Base-by-base conservation (phyloP, 495 filamentous ascomycete genomes). In the Xylaria bambusicola region DNA sequence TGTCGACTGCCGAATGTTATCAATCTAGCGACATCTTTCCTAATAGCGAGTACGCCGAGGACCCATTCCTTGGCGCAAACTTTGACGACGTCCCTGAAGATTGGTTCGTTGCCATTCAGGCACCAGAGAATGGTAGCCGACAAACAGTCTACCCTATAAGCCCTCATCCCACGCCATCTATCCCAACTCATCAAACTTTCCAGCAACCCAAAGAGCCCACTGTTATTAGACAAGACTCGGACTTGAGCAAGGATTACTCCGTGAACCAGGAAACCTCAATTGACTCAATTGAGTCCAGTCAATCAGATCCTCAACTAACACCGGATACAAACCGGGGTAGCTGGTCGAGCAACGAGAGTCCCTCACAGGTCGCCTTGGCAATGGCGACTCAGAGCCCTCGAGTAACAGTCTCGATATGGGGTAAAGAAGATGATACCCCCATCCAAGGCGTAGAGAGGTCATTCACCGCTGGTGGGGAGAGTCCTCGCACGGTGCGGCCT, bases 361-460 rank as follows among this genome's bases (percentile, higher is more conserved):
- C 75, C 29, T 73, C 66, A 5, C 74, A 73, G 5, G 65, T 66
- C 47, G 61, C 67, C 8, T 57, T 73, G 60, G 52, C 66, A 21
- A 77, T 76, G 70, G 67, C 71, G 12, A 63, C 68, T 15, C 74
- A 75, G 29, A 83, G 80, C 57, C 80, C 79, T 2, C 75, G 73
- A 13, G 72, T 82, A 9, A 79, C 75, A 2, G 74, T 82, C 40
- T 81, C 80, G 12, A 67, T 78, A 48, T 84, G 79, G 78, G 73
- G 70, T 7, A 62, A 66, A 40, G 75, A 73, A 42, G 61, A 72
- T 20, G 69, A 64, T 10, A 54, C 48, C 2, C 66, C 66, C 3
- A 60, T 71, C 1, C 66, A 70, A 33, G 62, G 68, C 2, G 26
- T 70, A 20, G 66, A 75, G 40, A 62, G 68, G 26, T 64, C 68